Base-by-base conservation (phyloP, 495 filamentous ascomycete genomes). In the Diplogelasinospora grovesii region DNA sequence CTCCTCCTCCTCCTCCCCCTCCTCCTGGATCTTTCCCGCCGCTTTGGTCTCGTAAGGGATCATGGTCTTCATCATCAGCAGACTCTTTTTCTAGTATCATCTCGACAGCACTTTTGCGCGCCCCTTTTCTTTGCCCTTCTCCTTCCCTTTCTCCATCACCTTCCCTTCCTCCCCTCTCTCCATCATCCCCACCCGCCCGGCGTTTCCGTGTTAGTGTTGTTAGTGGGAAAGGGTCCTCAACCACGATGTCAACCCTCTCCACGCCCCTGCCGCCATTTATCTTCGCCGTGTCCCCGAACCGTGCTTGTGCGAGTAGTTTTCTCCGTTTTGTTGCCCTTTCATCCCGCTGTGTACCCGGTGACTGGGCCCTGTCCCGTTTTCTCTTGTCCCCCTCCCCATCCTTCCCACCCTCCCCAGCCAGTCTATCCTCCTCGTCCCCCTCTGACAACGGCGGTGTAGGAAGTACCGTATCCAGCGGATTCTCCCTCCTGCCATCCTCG, bases 201-300 rank as follows among this genome's bases (percentile, higher is more conserved):
- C n/a, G n/a, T n/a, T n/a, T 25, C 21, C 10, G 15, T 23, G 1
- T 18, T 41, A n/a, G 43, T 56, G 5, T 63, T 61, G 1, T 60
- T 54, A 8, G 63, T 57, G 20, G 74, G 57, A 64, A 81, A 71
- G 42, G 67, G 64, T 82, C 66, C 61, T 79, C 56, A 47, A 81
- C 48, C 35, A 73, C 29, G 54, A 85, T 60, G 60, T 87, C 72
- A 36, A 85, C 41, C 42, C 69, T 53, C 63, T 87, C 66, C 41
- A 86, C 53, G 8, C 76, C 71, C 46, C 65, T 67, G 1, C 70
- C 75, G 54, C 83, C 80, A 15, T 64, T 64, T 4, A 62, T 43
- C 33, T 54, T 59, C 3, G 56, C 74, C 3, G 60, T 61, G 13
- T 58, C 61, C 0, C 76, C 81, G 53, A 84, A 83, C 33, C 79